These are phyloP conservation scores for Glebionis coronaria DNA, from an alignment of 129 eudicot genomes.

Conservation along the genomic window DNA sequence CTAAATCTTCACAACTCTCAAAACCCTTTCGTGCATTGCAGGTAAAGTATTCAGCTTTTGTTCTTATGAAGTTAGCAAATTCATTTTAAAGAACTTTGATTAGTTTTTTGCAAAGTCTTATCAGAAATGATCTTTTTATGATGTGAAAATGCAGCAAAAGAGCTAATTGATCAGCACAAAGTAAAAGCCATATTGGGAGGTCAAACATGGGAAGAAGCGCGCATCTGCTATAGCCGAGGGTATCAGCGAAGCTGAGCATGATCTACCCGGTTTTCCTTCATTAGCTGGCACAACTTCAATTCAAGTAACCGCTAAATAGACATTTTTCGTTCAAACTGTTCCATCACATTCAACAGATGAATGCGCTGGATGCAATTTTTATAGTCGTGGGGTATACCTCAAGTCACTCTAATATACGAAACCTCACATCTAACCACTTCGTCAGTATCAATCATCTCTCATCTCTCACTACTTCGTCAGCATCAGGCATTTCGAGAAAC, in stretches of 20 bases:
- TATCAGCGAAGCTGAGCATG: slow-evolving; percentile 7
- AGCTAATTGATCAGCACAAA: slow-evolving; percentile 29
- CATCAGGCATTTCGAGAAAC: not conserved
- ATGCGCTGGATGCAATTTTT: slow-evolving; percentile 36
- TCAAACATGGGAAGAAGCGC: slow-evolving; percentile 51
- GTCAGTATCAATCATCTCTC: slow-evolving; percentile 16
- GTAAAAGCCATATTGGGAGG: slow-evolving; percentile 53
- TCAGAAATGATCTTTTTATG: not conserved
- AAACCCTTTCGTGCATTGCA: slow-evolving; percentile 38
- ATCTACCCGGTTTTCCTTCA: slow-evolving; percentile 11
- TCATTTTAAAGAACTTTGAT: not conserved
- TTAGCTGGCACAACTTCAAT: not conserved
- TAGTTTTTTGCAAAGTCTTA: not conserved
- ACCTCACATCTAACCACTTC: slow-evolving; percentile 28
- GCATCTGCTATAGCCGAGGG: slow-evolving; percentile 26
- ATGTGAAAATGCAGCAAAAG: slow-evolving; percentile 38
- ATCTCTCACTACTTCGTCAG: too few relatives aligned
- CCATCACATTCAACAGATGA: slow-evolving; percentile 22
- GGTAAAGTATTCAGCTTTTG: slow-evolving; percentile 24
- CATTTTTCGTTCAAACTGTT: not conserved
- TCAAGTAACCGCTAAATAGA: not conserved
- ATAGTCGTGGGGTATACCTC: slow-evolving; percentile 28
- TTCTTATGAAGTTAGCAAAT: not conserved
- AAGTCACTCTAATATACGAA: slow-evolving; percentile 32
- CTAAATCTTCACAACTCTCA: slow-evolving; percentile 24